A percentile compares a stretch with the other conserved stretches of the same genome.
Conservation (phyloP, 73 alveolate species). For the Tetrahymena elliotti region DNA sequence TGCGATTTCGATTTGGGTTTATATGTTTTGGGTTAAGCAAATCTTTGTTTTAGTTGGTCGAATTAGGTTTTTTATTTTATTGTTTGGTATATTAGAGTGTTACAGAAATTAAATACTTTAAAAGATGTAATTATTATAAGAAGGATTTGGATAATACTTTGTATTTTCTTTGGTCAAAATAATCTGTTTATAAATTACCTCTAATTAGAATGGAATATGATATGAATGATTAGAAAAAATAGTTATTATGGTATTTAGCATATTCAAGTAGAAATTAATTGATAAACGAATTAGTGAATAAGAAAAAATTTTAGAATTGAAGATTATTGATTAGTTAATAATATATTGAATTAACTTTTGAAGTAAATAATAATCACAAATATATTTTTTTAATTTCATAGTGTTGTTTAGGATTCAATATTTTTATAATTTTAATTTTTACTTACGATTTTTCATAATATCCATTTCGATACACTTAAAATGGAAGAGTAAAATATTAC, state of each 20-base stretch:
- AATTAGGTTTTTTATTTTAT: no score
- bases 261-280: not conserved
- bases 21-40: no score
- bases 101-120: no score
- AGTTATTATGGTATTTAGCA: not conserved
- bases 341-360: not conserved
- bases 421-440: no score
- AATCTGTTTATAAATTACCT: not conserved
- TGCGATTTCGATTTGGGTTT: no score
- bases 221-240: no score
- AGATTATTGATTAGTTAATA: not conserved
- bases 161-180: not conserved
- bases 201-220: not conserved
- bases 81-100: no score
- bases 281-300: not conserved
- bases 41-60: no score
- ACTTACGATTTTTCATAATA: no score
- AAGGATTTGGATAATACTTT: not conserved
- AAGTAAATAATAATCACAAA: not conserved
- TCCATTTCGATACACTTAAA: not conserved
- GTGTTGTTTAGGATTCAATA: not conserved
- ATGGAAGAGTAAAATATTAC: not conserved
- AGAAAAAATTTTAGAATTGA: not conserved
- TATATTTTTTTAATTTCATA: not conserved
- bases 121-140: no score